A percentile compares a stretch with the other conserved stretches of the same genome.
These are phyloP conservation scores for Daldinia bambusicola DNA, from an alignment of 495 filamentous ascomycete species.

Conservation along the genomic window DNA sequence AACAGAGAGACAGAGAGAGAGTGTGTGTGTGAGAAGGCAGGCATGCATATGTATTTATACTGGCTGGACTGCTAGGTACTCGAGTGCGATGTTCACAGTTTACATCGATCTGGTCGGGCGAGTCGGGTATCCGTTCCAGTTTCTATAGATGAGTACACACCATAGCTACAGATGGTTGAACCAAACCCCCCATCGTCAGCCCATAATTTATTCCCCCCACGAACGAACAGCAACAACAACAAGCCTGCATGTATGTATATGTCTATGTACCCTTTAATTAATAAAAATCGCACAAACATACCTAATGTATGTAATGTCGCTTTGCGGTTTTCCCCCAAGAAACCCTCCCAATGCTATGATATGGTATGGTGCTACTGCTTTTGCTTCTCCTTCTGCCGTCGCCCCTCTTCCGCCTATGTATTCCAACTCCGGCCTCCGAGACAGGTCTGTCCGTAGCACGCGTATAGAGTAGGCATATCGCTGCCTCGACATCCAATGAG, in stretches of 20 bases:
- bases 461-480: constrained; percentile 3
- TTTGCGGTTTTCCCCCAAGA: background rate
- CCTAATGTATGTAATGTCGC: background rate
- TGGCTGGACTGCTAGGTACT: background rate
- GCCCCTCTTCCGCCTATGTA: background rate
- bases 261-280: background rate
- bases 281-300: background rate
- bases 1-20: background rate
- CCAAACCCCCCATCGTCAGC: background rate
- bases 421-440: background rate
- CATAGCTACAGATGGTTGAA: constrained; percentile 16
- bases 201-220: background rate
- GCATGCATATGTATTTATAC: constrained; percentile 11
- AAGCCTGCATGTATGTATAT: background rate
- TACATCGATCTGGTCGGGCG: constrained; percentile 8
- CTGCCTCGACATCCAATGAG: background rate
- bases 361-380: background rate
- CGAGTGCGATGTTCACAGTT: background rate
- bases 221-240: background rate
- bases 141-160: constrained; percentile 32
- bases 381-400: background rate
- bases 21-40: too few species aligned
- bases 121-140: background rate
- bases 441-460: background rate
- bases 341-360: background rate